Percentiles rank a stretch among this genome's conserved stretches.
phyloP scores from a whole-genome alignment of 768 basidiomycete species.

The Suillus fuscotomentosus region DNA sequence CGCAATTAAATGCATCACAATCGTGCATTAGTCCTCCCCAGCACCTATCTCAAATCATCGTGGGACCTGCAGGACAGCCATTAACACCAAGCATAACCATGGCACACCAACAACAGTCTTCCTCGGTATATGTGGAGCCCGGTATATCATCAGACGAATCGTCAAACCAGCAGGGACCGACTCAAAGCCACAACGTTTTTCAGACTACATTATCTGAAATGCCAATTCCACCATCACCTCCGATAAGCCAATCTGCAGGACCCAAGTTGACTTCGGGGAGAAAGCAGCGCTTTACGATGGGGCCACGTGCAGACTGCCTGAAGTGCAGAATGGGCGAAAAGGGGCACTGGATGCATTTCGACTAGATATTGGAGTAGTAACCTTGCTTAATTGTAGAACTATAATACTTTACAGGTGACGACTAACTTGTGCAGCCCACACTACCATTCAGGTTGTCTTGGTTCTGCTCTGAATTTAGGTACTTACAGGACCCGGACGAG shows the following conservation, averaged over 20 bases:
- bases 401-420: neutral
- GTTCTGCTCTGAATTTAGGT: neutral
- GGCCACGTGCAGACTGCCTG: constrained; percentile 65
- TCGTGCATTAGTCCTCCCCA: constrained; percentile 2
- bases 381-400: neutral
- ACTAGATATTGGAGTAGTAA: constrained; percentile 26
- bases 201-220: neutral
- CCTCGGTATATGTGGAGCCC: constrained; percentile 29
- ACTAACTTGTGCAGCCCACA: neutral
- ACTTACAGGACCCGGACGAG: neutral
- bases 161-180: constrained; percentile 10
- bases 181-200: neutral
- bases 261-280: constrained; percentile 17
- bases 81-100: neutral
- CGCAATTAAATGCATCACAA: constrained; percentile 23
- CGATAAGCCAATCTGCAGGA: neutral
- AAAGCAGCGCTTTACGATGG: constrained; percentile 63
- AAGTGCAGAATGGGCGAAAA: constrained; percentile 65
- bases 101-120: constrained; percentile 13
- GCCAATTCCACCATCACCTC: neutral
- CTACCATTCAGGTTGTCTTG: neutral
- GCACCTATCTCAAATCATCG: neutral
- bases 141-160: constrained; percentile 23
- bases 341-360: constrained; percentile 73
- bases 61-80: neutral